These are phyloP conservation scores for Cutaneotrichosporon sp. DNA, from an alignment of 1,284 basidiomycete genomes.

Conservation along the genomic window DNA sequence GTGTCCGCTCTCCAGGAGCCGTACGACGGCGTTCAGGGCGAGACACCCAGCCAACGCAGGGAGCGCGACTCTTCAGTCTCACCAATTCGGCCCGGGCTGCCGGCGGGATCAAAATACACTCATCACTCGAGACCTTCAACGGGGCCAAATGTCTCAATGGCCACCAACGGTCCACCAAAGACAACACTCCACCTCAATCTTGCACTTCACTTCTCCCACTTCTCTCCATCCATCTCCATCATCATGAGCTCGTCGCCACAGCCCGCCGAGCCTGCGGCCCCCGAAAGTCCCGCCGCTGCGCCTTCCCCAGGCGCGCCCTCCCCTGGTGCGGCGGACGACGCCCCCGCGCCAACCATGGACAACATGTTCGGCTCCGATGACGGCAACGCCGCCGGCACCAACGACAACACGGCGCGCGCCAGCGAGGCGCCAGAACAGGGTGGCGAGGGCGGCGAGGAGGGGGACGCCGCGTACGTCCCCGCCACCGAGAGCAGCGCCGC, in stretches of 20 bases:
- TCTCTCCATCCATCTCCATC: neutral
- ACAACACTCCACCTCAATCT: neutral
- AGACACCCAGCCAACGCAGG: too few species aligned
- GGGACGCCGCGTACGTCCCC: slow-evolving; percentile 65
- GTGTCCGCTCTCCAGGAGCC: too few species aligned
- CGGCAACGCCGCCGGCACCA: neutral
- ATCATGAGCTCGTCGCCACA: slow-evolving; percentile 13
- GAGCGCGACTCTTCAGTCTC: too few species aligned
- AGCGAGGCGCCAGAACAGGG: slow-evolving; percentile 1
- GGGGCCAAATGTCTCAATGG: neutral
- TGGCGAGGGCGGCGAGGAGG: slow-evolving; percentile 48
- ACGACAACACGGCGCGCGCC: slow-evolving; percentile 3
- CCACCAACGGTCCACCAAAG: too few species aligned
- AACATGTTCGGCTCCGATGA: slow-evolving; percentile 8
- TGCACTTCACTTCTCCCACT: neutral
- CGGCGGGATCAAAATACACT: neutral
- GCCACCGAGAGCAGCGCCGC: slow-evolving; percentile 55
- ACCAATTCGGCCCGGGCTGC: too few species aligned
- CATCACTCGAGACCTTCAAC: neutral
- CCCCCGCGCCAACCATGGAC: neutral
- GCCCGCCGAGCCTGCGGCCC: slow-evolving; percentile 1
- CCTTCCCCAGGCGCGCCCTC: slow-evolving; percentile 21
- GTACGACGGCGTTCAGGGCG: too few species aligned
- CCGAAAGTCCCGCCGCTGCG: slow-evolving; percentile 9
- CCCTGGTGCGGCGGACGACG: too few species aligned